Evolutionary conservation across 768 basidiomycete genomes (phyloP).

Genomic region (Tulasnella sp.): DNA sequence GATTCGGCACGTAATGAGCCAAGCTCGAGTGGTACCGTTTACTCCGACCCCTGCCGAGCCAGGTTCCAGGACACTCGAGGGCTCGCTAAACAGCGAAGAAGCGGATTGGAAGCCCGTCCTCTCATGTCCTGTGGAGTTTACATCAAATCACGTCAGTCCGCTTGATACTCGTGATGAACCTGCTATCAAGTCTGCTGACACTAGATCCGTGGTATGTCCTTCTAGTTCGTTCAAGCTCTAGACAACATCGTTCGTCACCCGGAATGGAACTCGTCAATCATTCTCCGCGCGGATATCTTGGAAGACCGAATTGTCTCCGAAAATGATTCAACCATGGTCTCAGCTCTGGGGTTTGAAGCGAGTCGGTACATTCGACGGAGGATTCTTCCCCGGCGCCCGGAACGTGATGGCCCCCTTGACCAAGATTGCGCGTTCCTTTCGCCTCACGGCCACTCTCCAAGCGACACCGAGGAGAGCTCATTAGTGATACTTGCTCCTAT

Average conservation of each 20-base stretch:
- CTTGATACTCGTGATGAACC: background rate
- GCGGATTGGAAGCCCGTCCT: slow-evolving; percentile 44
- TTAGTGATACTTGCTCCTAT: slow-evolving; percentile 46
- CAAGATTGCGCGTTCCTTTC: slow-evolving; percentile 74
- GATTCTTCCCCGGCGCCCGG: slow-evolving; percentile 77
- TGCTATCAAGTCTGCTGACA: too few relatives aligned
- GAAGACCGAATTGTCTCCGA: slow-evolving; percentile 43
- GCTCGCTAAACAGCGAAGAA: slow-evolving; percentile 1
- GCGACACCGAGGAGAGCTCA: slow-evolving; percentile 37
- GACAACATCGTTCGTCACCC: slow-evolving; percentile 76
- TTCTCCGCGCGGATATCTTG: slow-evolving; percentile 78
- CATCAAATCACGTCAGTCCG: slow-evolving; percentile 50
- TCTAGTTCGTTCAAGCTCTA: too few relatives aligned
- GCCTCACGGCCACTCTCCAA: slow-evolving; percentile 43
- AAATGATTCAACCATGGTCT: too few relatives aligned
- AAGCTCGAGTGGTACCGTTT: slow-evolving; percentile 5
- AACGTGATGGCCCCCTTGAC: slow-evolving; percentile 70
- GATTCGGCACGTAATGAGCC: too few relatives aligned
- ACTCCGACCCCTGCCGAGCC: slow-evolving; percentile 22
- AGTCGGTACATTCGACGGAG: slow-evolving; percentile 55
- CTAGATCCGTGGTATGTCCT: too few relatives aligned
- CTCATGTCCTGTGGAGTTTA: slow-evolving; percentile 50
- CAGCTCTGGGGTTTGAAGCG: too few relatives aligned
- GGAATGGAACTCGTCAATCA: slow-evolving; percentile 90
- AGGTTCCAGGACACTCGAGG: slow-evolving; percentile 24